Conservation (phyloP, 2,329 filamentous ascomycete genomes). For the Dactylellina parvicollis region DNA sequence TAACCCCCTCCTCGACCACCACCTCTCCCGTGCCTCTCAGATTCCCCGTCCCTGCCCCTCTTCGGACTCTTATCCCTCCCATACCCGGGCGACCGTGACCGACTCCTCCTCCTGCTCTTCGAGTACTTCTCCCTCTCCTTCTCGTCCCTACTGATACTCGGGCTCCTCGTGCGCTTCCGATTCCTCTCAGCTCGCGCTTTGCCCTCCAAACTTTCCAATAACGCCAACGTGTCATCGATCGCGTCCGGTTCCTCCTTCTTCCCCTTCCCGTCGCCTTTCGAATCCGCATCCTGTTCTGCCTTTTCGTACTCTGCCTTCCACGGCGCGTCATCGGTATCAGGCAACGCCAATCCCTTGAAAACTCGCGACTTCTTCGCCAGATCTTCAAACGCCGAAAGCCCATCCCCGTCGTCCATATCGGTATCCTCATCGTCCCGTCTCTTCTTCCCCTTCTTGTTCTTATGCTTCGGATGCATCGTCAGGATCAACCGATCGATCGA, state of each 20-base stretch:
- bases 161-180: slow-evolving; percentile 65
- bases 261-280: slow-evolving; percentile 52
- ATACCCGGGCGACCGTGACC: slow-evolving; percentile 35
- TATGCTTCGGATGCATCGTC: slow-evolving; percentile 91
- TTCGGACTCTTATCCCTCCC: slow-evolving; percentile 43
- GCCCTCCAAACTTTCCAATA: slow-evolving; percentile 84
- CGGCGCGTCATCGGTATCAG: slow-evolving; percentile 74
- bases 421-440: slow-evolving; percentile 56
- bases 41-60: slow-evolving; percentile 25
- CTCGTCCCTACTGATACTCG: slow-evolving; percentile 61
- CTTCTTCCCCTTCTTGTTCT: slow-evolving; percentile 66
- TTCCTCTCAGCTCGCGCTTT: slow-evolving; percentile 66
- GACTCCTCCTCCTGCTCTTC: slow-evolving; percentile 40
- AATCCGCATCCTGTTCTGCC: slow-evolving; percentile 59
- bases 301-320: slow-evolving; percentile 64
- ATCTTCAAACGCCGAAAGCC: slow-evolving; percentile 62
- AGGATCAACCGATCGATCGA: slow-evolving; percentile 88
- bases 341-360: slow-evolving; percentile 89
- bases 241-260: slow-evolving; percentile 68
- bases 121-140: slow-evolving; percentile 33
- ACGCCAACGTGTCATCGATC: slow-evolving; percentile 90
- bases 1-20: slow-evolving; percentile 10
- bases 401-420: slow-evolving; percentile 62
- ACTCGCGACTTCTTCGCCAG: slow-evolving; percentile 80
- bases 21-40: slow-evolving; percentile 27